Evolutionary conservation across 805 yeast species (phyloP).

Genomic region (Wickerhamomyces bisporus): DNA sequence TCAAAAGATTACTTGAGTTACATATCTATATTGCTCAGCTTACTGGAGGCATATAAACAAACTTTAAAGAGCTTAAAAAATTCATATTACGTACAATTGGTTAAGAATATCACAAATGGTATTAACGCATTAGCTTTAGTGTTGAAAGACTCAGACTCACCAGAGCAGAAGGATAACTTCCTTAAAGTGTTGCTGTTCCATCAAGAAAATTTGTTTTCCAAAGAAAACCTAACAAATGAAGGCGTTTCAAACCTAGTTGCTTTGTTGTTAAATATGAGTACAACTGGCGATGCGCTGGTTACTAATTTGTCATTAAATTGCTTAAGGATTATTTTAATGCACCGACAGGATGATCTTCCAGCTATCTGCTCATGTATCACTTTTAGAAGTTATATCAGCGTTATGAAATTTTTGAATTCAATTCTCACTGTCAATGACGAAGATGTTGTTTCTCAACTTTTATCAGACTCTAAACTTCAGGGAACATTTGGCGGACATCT

Average conservation of each 20-base stretch:
- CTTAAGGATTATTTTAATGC: constrained; percentile 28
- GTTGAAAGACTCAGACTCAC: constrained; percentile 14
- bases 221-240: constrained; percentile 29
- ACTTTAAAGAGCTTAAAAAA: constrained; percentile 13
- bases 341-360: constrained; percentile 25
- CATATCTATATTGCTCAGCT: constrained; percentile 16
- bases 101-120: constrained; percentile 13
- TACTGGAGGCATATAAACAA: constrained; percentile 18
- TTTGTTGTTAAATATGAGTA: constrained; percentile 17
- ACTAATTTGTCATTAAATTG: constrained; percentile 25
- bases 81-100: constrained; percentile 13
- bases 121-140: constrained; percentile 16
- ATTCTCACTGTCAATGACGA: constrained; percentile 24
- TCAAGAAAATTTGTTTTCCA: constrained; percentile 25
- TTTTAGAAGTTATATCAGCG: constrained; percentile 15
- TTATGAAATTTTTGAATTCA: constrained; percentile 20
- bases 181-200: constrained; percentile 26
- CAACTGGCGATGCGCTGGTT: constrained; percentile 9
- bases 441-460: constrained; percentile 17
- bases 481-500: constrained; percentile 18
- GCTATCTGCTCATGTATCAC: constrained; percentile 24
- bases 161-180: constrained; percentile 25
- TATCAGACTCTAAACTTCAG: constrained; percentile 13
- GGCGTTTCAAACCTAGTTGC: constrained; percentile 30
- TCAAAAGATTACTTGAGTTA: constrained; percentile 23